Percentiles rank a stretch among this genome's conserved stretches.
Evolutionary conservation across 2,329 filamentous ascomycete genomes (phyloP).

Genomic region (Penicillium hordei): DNA sequence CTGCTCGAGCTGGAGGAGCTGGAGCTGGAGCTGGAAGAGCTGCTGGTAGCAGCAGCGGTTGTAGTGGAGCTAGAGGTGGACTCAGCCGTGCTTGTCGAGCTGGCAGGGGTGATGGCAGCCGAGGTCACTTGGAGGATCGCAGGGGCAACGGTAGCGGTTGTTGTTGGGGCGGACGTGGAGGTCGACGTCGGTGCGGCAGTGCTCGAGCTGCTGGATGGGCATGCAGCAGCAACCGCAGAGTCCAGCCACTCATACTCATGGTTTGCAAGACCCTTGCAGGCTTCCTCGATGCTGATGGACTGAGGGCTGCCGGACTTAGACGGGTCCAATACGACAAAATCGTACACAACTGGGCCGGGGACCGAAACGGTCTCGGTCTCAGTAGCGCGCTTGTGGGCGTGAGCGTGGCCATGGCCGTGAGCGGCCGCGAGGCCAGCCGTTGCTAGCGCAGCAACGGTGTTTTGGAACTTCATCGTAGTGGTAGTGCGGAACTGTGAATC

Average conservation of each 20-base stretch:
- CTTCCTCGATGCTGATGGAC: conserved; percentile 51
- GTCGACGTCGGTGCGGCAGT: conserved; percentile 30
- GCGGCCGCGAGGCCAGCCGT: conserved; percentile 46
- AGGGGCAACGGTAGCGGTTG: conserved; percentile 35
- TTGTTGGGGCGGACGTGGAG: conserved; percentile 30
- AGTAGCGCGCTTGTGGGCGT: conserved; percentile 43
- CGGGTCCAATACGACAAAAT: conserved; percentile 65
- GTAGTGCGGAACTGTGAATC: background rate
- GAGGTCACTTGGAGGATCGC: conserved; percentile 55
- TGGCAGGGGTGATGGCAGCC: conserved; percentile 36
- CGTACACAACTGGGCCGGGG: conserved; percentile 66
- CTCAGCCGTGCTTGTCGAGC: conserved; percentile 20
- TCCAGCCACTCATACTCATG: conserved; percentile 66
- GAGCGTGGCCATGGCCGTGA: conserved; percentile 45
- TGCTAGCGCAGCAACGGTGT: conserved; percentile 41
- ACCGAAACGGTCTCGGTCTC: conserved; percentile 55
- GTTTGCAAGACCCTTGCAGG: conserved; percentile 68
- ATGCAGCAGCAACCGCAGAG: conserved; percentile 59
- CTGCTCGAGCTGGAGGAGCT: conserved; percentile 27
- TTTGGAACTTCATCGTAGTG: conserved; percentile 42
- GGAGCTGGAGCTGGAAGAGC: conserved; percentile 17
- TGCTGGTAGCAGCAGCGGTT: conserved; percentile 18
- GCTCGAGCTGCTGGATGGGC: conserved; percentile 33
- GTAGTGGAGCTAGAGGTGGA: conserved; percentile 23
- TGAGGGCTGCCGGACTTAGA: conserved; percentile 37